phyloP scores from a whole-genome alignment of 163 green algal genomes.

The Dunaliella salina region DNA sequence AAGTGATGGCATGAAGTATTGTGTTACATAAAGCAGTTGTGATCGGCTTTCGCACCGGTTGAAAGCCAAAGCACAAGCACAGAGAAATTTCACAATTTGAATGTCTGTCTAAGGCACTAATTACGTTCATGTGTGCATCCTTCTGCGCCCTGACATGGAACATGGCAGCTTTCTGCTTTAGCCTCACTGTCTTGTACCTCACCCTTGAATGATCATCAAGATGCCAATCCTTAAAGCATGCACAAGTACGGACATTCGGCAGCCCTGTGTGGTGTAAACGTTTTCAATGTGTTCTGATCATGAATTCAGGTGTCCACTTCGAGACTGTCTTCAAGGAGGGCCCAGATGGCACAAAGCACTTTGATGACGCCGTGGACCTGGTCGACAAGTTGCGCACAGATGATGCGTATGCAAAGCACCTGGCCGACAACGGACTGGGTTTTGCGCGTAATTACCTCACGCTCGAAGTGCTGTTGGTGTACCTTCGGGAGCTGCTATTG shows the following conservation, averaged over 20 bases:
- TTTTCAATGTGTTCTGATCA: not conserved
- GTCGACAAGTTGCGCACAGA: not conserved
- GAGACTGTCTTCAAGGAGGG: not conserved
- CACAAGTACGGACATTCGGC: not conserved
- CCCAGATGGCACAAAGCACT: not conserved
- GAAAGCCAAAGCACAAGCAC: too few relatives aligned
- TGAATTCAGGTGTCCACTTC: not conserved
- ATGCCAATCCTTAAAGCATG: not conserved
- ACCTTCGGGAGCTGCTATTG: not conserved
- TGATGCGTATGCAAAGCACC: not conserved
- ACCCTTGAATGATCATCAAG: not conserved
- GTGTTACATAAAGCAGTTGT: too few relatives aligned
- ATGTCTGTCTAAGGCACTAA: not conserved
- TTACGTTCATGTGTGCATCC: not conserved
- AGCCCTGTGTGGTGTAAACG: not conserved
- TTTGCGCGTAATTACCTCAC: not conserved
- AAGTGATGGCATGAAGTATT: too few relatives aligned
- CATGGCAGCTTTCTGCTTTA: not conserved
- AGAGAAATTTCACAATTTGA: too few relatives aligned
- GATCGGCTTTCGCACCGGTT: too few relatives aligned
- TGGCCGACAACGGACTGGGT: not conserved
- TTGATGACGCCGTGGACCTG: not conserved
- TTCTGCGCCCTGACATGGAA: not conserved
- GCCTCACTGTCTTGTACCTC: not conserved
- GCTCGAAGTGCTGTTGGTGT: not conserved